A percentile compares a stretch with the other conserved stretches of the same genome.
Evolutionary conservation across 2,329 filamentous ascomycete genomes (phyloP).

Genomic region (Nemania bipapillata): DNA sequence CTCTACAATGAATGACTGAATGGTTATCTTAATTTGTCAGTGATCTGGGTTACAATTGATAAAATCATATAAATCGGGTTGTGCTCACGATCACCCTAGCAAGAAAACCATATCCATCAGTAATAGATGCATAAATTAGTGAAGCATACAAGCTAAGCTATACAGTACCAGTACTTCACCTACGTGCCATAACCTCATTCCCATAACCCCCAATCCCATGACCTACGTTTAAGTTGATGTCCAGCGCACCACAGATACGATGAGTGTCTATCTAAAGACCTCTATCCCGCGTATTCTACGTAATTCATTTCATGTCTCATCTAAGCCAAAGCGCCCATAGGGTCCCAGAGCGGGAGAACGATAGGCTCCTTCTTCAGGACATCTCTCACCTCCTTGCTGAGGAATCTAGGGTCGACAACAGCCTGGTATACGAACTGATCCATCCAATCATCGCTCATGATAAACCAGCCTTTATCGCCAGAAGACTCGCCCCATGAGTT

Average conservation of each 20-base stretch:
- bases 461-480: slow-evolving; percentile 85
- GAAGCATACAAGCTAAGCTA: slow-evolving; percentile 13
- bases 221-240: not conserved
- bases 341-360: slow-evolving; percentile 81
- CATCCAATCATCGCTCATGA: slow-evolving; percentile 86
- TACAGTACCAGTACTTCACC: not conserved
- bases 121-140: slow-evolving; percentile 4
- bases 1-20: too few relatives aligned
- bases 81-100: too few relatives aligned
- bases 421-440: slow-evolving; percentile 86
- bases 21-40: not conserved
- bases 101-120: not conserved
- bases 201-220: not conserved
- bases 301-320: not conserved
- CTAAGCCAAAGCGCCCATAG: slow-evolving; percentile 78
- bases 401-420: slow-evolving; percentile 78
- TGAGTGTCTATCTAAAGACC: not conserved
- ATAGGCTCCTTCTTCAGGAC: slow-evolving; percentile 76
- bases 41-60: too few relatives aligned
- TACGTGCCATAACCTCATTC: not conserved
- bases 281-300: not conserved
- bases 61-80: too few relatives aligned
- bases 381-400: slow-evolving; percentile 73
- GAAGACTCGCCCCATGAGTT: slow-evolving; percentile 80
- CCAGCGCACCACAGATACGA: not conserved